These are phyloP conservation scores for Trichoderma oligosporum DNA, from an alignment of 2,329 filamentous ascomycete genomes.

Conservation along the genomic window DNA sequence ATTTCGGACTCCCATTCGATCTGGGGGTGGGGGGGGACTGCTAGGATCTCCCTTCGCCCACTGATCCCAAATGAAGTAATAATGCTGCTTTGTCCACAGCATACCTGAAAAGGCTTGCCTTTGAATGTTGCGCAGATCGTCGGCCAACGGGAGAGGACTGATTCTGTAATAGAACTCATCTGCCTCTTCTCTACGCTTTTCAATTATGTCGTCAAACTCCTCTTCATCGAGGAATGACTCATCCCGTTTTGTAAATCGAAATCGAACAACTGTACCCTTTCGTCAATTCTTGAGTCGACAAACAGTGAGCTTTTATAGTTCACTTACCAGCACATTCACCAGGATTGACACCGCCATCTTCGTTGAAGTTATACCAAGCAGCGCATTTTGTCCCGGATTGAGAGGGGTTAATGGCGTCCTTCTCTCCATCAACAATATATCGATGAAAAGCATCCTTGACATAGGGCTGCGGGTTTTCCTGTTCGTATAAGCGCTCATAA, in stretches of 20 bases:
- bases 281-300: conserved; percentile 1
- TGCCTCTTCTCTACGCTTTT: conserved; percentile 80
- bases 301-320: background rate
- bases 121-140: conserved; percentile 92
- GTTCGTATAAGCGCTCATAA: conserved; percentile 69
- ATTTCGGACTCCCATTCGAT: conserved; percentile 78
- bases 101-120: conserved; percentile 91
- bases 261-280: conserved; percentile 67
- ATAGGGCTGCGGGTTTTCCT: conserved; percentile 74
- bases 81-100: conserved; percentile 98
- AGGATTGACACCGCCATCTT: conserved; percentile 79
- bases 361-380: conserved; percentile 89
- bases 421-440: conserved; percentile 77
- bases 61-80: conserved; percentile 95
- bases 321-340: conserved; percentile 81
- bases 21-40: conserved; percentile 79
- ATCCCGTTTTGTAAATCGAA: conserved; percentile 74
- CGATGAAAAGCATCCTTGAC: conserved; percentile 96
- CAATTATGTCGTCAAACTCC: conserved; percentile 84
- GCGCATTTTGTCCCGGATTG: conserved; percentile 81
- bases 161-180: conserved; percentile 95
- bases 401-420: conserved; percentile 75
- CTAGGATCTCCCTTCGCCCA: conserved; percentile 93
- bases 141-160: conserved; percentile 87
- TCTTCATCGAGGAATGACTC: conserved; percentile 87